phyloP scores from a whole-genome alignment of 768 basidiomycete genomes.

The Ephemerocybe angulata region DNA sequence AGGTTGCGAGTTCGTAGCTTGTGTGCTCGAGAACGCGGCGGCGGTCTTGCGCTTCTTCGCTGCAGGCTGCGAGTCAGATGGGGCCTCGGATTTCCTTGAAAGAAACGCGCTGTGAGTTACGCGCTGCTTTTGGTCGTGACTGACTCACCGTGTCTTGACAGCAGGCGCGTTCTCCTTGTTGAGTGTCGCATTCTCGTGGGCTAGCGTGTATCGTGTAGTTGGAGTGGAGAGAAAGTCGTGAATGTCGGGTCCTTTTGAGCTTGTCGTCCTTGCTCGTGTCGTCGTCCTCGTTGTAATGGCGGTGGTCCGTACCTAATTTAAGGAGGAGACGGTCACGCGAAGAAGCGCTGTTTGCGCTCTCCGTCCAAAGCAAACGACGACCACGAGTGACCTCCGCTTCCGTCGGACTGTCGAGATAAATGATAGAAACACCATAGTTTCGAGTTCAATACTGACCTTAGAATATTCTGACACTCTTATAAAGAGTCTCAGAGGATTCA shows the following conservation, averaged over 20 bases:
- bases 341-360: too few species aligned
- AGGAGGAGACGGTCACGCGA: too few species aligned
- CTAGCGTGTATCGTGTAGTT: background rate
- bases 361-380: too few species aligned
- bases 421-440: too few species aligned
- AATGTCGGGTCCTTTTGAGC: background rate
- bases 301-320: too few species aligned
- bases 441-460: too few species aligned
- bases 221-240: background rate
- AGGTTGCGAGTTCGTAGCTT: conserved; percentile 33
- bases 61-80: conserved; percentile 34
- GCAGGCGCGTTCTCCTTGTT: conserved; percentile 30
- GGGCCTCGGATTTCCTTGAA: conserved; percentile 22
- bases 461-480: too few species aligned
- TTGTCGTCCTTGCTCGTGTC: background rate
- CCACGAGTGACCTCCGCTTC: too few species aligned
- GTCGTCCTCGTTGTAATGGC: background rate
- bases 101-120: conserved; percentile 16
- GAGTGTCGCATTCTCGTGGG: conserved; percentile 12
- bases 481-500: too few species aligned
- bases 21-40: conserved; percentile 38
- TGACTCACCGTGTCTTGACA: conserved; percentile 29
- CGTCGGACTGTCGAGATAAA: too few species aligned
- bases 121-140: background rate
- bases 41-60: conserved; percentile 54